phyloP scores from a whole-genome alignment of 768 basidiomycete genomes.

The Boletales sp. region DNA sequence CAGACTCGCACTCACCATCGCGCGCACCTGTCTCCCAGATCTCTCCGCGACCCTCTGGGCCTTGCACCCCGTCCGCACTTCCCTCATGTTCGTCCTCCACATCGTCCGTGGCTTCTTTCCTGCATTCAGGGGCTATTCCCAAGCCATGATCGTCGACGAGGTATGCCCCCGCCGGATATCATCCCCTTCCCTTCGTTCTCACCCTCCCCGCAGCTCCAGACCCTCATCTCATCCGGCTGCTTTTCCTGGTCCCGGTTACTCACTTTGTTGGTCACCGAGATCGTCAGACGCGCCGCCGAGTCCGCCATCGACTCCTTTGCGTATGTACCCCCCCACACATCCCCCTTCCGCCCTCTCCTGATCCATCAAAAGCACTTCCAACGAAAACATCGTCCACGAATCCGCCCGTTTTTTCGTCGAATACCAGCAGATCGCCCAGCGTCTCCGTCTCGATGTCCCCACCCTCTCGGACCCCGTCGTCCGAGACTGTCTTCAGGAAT shows the following conservation, averaged over 20 bases:
- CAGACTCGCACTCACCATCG: constrained; percentile 52
- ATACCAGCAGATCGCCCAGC: constrained; percentile 73
- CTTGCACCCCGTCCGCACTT: constrained; percentile 65
- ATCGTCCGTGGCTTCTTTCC: constrained; percentile 72
- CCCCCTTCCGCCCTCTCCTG: constrained; percentile 8
- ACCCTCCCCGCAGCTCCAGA: constrained; percentile 52
- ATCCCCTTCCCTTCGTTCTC: constrained; percentile 1
- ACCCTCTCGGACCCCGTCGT: constrained; percentile 70
- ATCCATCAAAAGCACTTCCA: constrained; percentile 47
- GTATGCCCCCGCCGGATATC: constrained; percentile 37
- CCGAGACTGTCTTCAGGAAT: constrained; percentile 80
- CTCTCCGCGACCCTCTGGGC: constrained; percentile 48
- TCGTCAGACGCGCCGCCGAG: constrained; percentile 61
- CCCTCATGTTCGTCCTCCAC: constrained; percentile 69
- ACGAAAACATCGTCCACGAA: constrained; percentile 69
- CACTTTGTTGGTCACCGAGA: constrained; percentile 57
- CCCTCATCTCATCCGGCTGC: constrained; percentile 62
- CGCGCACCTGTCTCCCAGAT: constrained; percentile 51
- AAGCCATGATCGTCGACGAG: constrained; percentile 84
- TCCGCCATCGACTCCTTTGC: constrained; percentile 65
- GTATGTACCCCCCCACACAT: constrained; percentile 43
- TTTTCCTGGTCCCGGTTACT: constrained; percentile 68
- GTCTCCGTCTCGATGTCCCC: constrained; percentile 73
- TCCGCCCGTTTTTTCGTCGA: constrained; percentile 74
- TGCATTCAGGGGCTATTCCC: constrained; percentile 81